These are phyloP conservation scores for Stephanodiscus triporus DNA, from an alignment of 108 stramenopile species.

Conservation along the genomic window DNA sequence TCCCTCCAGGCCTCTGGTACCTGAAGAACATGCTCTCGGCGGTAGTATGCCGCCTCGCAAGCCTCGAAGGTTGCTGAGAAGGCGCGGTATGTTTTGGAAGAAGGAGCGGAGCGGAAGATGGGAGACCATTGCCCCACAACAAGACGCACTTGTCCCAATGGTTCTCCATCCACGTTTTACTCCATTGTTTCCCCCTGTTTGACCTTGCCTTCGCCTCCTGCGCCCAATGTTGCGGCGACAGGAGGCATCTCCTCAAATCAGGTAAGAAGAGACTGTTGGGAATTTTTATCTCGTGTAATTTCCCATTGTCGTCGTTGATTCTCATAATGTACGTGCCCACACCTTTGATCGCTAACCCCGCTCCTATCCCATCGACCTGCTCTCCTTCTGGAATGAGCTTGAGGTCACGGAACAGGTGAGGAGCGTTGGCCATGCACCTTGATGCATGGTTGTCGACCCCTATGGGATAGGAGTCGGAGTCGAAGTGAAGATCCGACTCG, in stretches of 20 bases:
- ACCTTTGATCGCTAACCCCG: background rate
- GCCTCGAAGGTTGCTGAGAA: background rate
- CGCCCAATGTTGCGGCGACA: constrained; percentile 57
- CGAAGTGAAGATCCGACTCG: background rate
- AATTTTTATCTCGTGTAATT: constrained; percentile 25
- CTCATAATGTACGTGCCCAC: background rate
- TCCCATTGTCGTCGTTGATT: constrained; percentile 37
- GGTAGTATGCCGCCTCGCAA: no score
- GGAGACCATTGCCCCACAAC: constrained; percentile 6
- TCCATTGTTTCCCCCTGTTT: no score
- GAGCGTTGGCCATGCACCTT: constrained; percentile 13
- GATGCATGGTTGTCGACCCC: constrained; percentile 27
- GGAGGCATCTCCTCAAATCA: constrained; percentile 16
- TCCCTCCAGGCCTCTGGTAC: no score
- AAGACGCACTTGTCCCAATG: no score
- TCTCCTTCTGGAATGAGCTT: background rate
- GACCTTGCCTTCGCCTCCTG: no score
- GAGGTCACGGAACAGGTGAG: constrained; percentile 11
- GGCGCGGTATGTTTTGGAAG: background rate
- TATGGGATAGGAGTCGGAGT: constrained; percentile 33
- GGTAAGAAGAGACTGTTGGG: constrained; percentile 48
- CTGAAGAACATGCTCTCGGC: no score
- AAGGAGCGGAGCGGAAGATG: background rate
- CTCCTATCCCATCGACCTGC: background rate
- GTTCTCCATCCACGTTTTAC: background rate